phyloP scores from a whole-genome alignment of 495 filamentous ascomycete species.

The Penicillium arizonense region DNA sequence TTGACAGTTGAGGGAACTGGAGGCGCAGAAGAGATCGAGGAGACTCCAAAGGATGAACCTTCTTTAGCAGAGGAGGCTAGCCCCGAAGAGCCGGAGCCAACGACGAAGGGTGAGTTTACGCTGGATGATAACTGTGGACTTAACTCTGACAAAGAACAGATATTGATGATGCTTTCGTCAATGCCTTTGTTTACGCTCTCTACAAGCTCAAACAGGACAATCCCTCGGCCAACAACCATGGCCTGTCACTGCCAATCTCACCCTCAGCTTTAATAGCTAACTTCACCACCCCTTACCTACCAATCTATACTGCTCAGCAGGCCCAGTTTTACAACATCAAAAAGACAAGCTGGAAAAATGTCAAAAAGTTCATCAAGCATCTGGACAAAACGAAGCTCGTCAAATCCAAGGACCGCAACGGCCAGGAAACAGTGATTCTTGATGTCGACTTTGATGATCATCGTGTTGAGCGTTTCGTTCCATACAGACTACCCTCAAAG shows the following conservation, averaged over 20 bases:
- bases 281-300: conserved; percentile 66
- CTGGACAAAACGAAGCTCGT: conserved; percentile 63
- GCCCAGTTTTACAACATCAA: conserved; percentile 65
- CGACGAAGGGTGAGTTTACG: conserved; percentile 48
- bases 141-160: conserved; percentile 42
- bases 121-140: neutral
- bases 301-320: conserved; percentile 53
- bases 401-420: conserved; percentile 65
- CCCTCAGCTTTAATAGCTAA: conserved; percentile 65
- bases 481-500: conserved; percentile 59
- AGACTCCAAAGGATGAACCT: conserved; percentile 12
- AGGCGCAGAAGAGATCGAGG: conserved; percentile 27
- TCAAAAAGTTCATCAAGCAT: conserved; percentile 71
- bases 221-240: conserved; percentile 45
- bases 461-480: conserved; percentile 54
- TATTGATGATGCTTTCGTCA: conserved; percentile 65
- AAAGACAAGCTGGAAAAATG: conserved; percentile 73
- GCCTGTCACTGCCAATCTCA: conserved; percentile 59
- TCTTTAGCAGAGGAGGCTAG: conserved; percentile 16
- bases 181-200: conserved; percentile 67
- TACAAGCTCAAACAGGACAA: conserved; percentile 54
- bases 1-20: conserved; percentile 37
- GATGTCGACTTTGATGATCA: conserved; percentile 66
- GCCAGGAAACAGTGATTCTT: conserved; percentile 62
- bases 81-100: conserved; percentile 49